These are phyloP conservation scores for Candida parachauliodes DNA, from an alignment of 805 yeast species.

Conservation along the genomic window DNA sequence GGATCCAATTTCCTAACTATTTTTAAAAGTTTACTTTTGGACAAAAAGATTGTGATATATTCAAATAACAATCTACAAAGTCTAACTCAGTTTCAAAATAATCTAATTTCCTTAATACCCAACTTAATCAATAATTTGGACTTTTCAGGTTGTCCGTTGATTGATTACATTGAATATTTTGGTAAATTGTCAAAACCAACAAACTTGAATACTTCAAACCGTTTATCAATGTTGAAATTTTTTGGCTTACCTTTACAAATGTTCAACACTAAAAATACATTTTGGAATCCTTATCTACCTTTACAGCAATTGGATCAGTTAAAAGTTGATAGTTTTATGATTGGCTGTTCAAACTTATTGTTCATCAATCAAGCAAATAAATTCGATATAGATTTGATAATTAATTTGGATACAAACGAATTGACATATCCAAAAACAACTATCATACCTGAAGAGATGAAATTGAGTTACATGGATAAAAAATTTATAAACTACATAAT, in stretches of 20 bases:
- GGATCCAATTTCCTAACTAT: slow-evolving; percentile 58
- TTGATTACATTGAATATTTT: slow-evolving; percentile 50
- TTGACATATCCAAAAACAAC: slow-evolving; percentile 39
- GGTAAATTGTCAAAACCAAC: slow-evolving; percentile 53
- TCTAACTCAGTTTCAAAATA: slow-evolving; percentile 78
- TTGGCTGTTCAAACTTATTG: slow-evolving; percentile 87
- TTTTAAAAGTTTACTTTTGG: slow-evolving; percentile 74
- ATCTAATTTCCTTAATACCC: slow-evolving; percentile 80
- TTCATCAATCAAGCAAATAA: slow-evolving; percentile 59
- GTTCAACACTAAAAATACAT: slow-evolving; percentile 75
- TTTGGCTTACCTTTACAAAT: slow-evolving; percentile 85
- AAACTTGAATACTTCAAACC: slow-evolving; percentile 71
- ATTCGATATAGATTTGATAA: slow-evolving; percentile 63
- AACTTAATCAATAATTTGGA: slow-evolving; percentile 67
- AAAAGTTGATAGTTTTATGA: slow-evolving; percentile 59
- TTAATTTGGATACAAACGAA: slow-evolving; percentile 63
- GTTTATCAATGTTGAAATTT: slow-evolving; percentile 71
- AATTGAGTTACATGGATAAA: slow-evolving; percentile 50
- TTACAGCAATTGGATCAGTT: slow-evolving; percentile 84
- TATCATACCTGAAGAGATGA: slow-evolving; percentile 26
- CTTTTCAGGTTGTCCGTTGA: slow-evolving; percentile 75
- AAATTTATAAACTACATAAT: slow-evolving; percentile 66
- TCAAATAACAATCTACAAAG: slow-evolving; percentile 72
- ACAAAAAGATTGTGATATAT: slow-evolving; percentile 69
- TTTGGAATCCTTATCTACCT: slow-evolving; percentile 93